Base-by-base conservation (phyloP, 306 rosid species). In the Pueraria montana region DNA sequence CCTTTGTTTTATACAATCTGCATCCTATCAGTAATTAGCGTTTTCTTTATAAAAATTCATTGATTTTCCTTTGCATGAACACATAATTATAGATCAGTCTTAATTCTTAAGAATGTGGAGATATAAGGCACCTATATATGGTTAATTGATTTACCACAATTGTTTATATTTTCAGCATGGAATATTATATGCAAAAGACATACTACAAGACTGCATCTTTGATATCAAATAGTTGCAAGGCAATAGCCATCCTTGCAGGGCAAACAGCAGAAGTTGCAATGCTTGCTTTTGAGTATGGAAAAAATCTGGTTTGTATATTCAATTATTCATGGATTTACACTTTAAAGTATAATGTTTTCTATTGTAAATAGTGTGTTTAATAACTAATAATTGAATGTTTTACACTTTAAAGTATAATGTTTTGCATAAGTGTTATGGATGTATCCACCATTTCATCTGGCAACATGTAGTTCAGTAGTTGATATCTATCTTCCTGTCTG, bases 161-260 rank as follows among this genome's bases (percentile, higher is more conserved):
- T 50, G 62, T 74, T 82, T 62, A 42, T 80, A 76, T 83, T 88
- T 91, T 88, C 98, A 96, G 99, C 88, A 96, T 96, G 96, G 98
- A 96, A 63, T 89, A 92, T 86, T 96, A 96, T 89, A 88, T 91
- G 92, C 84, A 94, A 77, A 96, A 94, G 93, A 90, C 98, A 0
- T 93, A 91, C 79, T 96, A 87, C 94, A 96, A 96, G 95, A 94
- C 97, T 42, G 98, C 99, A 61, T 96, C 99, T 11, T 82, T 96
- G 80, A 92, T 96, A 84, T 93, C 99, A 74, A 93, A 92, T 76
- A 96, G 99, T 84, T 96, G 99, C 93, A 96, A 96, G 87, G 91
- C 98, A 53, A 85, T 96, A 84, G 99, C 99, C 85, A 80, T 96
- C 83, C 97, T 96, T 89, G 94, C 96, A 6, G 99, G 98, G 79